These are phyloP conservation scores for Metschnikowia orientalis DNA, from an alignment of 805 yeast genomes.

Conservation along the genomic window DNA sequence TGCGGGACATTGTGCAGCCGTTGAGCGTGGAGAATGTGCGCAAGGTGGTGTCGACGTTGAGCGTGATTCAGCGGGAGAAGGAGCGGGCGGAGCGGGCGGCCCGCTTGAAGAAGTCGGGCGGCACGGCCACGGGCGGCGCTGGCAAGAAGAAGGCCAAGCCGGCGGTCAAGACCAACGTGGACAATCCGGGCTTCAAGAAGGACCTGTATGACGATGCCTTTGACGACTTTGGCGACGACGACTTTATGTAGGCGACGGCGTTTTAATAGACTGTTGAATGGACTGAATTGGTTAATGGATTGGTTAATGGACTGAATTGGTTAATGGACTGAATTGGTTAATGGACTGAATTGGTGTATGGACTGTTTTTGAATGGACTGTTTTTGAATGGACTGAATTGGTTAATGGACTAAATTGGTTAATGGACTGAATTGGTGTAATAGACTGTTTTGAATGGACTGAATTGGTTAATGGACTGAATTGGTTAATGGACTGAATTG, in stretches of 20 bases:
- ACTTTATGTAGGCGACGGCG: constrained; percentile 57
- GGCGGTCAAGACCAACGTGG: constrained; percentile 55
- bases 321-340: too few species aligned
- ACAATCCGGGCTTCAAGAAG: constrained; percentile 52
- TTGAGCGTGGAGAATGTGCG: constrained; percentile 75
- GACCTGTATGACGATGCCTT: constrained; percentile 54
- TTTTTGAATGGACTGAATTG: too few species aligned
- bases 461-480: too few species aligned
- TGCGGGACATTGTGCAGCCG: constrained; percentile 81
- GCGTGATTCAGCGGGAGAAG: constrained; percentile 77
- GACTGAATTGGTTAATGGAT: too few species aligned
- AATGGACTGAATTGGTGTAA: too few species aligned
- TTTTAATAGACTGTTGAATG: not conserved
- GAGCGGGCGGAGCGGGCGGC: constrained; percentile 87
- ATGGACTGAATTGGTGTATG: too few species aligned
- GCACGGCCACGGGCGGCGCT: constrained; percentile 87
- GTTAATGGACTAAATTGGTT: too few species aligned
- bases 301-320: too few species aligned
- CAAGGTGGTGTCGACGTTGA: constrained; percentile 81
- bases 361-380: too few species aligned
- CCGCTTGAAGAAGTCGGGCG: constrained; percentile 75
- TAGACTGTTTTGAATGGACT: too few species aligned
- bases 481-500: too few species aligned
- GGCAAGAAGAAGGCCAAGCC: constrained; percentile 93
- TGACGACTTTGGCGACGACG: constrained; percentile 76